Evolutionary conservation across 345 rosid species (phyloP), one percentile per base, ranked within the genome.

Genomic region (Moricandia moricandioides): DNA sequence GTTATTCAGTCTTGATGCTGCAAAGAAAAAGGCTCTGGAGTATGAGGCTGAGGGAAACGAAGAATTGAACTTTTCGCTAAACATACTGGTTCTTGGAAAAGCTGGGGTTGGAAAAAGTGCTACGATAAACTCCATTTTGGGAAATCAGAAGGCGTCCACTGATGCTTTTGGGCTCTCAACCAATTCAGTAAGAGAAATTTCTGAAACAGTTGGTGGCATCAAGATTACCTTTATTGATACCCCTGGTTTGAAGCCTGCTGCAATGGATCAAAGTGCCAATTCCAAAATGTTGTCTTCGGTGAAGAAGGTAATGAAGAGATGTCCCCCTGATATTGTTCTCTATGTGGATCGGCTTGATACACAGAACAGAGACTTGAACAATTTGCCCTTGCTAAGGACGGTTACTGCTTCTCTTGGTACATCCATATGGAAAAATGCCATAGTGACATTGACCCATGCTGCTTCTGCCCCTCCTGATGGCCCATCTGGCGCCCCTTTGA

Each of bases 391-490:
- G 81, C 81, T 94, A 71, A 88, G 71, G 80, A 81, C 95, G 14
- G 84, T 94, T 73, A 84, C 92, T 45, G 83, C 82, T 58, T 35
- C 78, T 66, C 96, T 90, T 65, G 96, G 96, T 67, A 61, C 95
- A 45, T 86, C 96, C 55, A 86, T 91, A 68, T 94, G 97, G 98
- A 88, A 86, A 77, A 91, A 85, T 73, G 95, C 92, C 51, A 82
- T 94, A 67, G 95, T 91, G 68, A 87, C 93, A 70, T 84, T 94
- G 71, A 94, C 98, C 64, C 97, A 94, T 83, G 96, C 88, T 71
- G 92, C 96, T 80, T 90, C 99, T 47, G 97, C 99, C 27, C 99
- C 97, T 63, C 97, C 99, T 7, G 99, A 94, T 71, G 97, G 96
- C 55, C 99, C 99, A 16, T 84, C 93, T 43, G 97, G 97, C 66